Base-by-base conservation (phyloP, 2,329 filamentous ascomycete species). In the Cercospora sp. region DNA sequence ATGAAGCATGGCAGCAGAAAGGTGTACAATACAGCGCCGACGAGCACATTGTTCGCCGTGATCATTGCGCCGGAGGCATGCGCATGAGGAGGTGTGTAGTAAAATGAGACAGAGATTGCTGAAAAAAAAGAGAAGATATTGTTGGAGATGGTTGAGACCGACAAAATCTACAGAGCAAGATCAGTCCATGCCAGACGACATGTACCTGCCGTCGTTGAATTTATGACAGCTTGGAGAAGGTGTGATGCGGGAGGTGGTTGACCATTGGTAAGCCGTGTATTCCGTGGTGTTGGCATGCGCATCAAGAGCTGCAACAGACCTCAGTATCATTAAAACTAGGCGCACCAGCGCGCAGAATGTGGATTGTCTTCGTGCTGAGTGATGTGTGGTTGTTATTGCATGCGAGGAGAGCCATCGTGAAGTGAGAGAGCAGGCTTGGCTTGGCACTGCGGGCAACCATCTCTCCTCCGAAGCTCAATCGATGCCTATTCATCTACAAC, bases 381-480 rank as follows among this genome's bases (percentile, higher is more conserved):
- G 36, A 3, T n/a, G 36, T 16, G 36, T 42, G 36, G 36, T 39
- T 42, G 36, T 42, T 16, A 3, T 16, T n/a, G 16, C n/a, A n/a
- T 39, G 13, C 36, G 36, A 16, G 12, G 36, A 39, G 5, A 13
- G 36, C 36, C 13, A 42, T 6, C 36, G 36, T 16, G 23, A 23
- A 12, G 20, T 53, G 9, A 23, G 20, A 53, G 20, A 55, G 23
- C 48, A 26, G 48, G 36, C 36, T 23, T 39, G 31, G 60, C 60
- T 62, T 62, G 60, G 60, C 60, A 51, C 48, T 33, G 26, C 60
- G 60, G 60, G 7, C 33, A 48, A 26, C 18, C 60, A 51, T 48
- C 36, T 58, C 62, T 58, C 62, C 65, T 53, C 60, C 60, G 65
- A 63, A 33, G 26, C 42, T 57, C 16, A 55, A 60, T 23, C 8